Conservation (phyloP, 163 green algal genomes). For the Coccomyxa subellipsoidea region DNA sequence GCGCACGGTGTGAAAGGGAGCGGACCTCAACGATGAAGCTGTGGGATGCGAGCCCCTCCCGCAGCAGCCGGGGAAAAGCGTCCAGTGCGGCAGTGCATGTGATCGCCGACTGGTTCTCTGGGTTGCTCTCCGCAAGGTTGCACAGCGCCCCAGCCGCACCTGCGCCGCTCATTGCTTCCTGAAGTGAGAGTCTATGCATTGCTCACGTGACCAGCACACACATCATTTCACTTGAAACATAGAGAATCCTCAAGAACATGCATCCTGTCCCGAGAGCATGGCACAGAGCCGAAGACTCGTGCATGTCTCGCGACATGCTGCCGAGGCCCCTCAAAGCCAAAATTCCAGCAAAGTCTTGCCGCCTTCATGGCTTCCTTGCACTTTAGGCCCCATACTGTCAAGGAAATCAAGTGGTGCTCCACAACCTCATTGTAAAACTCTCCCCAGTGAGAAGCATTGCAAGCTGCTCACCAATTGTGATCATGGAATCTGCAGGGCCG, state of each 20-base stretch:
- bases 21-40: not conserved
- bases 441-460: not conserved
- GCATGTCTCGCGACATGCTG: too few species aligned
- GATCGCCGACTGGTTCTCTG: slow-evolving; percentile 7
- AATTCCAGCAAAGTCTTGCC: too few species aligned
- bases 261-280: too few species aligned
- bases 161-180: not conserved
- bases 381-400: too few species aligned
- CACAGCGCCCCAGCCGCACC: slow-evolving; percentile 3
- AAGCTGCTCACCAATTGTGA: not conserved
- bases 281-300: too few species aligned
- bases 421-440: not conserved
- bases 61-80: not conserved
- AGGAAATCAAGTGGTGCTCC: too few species aligned
- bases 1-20: not conserved
- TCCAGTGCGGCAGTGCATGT: not conserved
- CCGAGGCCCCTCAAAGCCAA: too few species aligned
- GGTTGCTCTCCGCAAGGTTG: slow-evolving; percentile 4
- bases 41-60: not conserved
- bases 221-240: too few species aligned
- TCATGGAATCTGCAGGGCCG: slow-evolving; percentile 4
- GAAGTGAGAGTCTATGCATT: too few species aligned
- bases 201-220: too few species aligned
- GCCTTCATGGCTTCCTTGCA: too few species aligned
- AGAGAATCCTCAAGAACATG: too few species aligned